Conservation (phyloP, 371 early-diverging fungal species). For the Fennellomyces sp. region DNA sequence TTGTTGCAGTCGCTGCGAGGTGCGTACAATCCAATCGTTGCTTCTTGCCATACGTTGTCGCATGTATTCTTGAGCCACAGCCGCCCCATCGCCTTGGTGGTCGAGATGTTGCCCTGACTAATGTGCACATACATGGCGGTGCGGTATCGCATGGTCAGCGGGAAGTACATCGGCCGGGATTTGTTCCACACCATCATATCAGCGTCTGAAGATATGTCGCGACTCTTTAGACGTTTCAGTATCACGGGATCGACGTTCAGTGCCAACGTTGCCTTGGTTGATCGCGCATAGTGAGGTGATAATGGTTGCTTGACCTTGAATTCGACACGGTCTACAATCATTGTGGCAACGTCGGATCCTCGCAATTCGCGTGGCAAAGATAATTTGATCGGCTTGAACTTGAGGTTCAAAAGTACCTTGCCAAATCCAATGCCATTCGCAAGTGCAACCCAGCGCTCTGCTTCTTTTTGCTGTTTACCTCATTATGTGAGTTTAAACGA, state of each 20-base stretch:
- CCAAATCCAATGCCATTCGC: constrained; percentile 39
- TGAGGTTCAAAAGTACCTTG: constrained; percentile 23
- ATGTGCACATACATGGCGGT: constrained; percentile 35
- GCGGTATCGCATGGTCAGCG: constrained; percentile 34
- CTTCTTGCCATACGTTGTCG: constrained; percentile 29
- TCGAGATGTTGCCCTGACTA: constrained; percentile 11
- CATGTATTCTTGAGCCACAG: constrained; percentile 28
- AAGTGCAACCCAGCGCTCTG: constrained; percentile 31
- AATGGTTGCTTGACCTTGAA: constrained; percentile 19
- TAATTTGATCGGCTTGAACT: constrained; percentile 37
- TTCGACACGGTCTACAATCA: constrained; percentile 24
- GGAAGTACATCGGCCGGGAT: constrained; percentile 23
- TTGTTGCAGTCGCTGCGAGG: constrained; percentile 20
- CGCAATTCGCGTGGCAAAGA: constrained; percentile 20
- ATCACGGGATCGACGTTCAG: constrained; percentile 34
- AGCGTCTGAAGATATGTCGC: background rate
- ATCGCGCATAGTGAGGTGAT: constrained; percentile 3
- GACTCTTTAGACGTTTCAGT: constrained; percentile 17
- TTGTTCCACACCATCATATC: constrained; percentile 16
- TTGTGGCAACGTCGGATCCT: constrained; percentile 35
- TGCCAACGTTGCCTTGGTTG: constrained; percentile 20
- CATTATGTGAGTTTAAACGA: background rate
- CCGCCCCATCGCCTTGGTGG: constrained; percentile 20
- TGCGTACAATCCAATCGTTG: constrained; percentile 21
- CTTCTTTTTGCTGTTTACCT: constrained; percentile 22